Base-by-base conservation (phyloP, 768 basidiomycete genomes). In the Xerocomus potaroensis region DNA sequence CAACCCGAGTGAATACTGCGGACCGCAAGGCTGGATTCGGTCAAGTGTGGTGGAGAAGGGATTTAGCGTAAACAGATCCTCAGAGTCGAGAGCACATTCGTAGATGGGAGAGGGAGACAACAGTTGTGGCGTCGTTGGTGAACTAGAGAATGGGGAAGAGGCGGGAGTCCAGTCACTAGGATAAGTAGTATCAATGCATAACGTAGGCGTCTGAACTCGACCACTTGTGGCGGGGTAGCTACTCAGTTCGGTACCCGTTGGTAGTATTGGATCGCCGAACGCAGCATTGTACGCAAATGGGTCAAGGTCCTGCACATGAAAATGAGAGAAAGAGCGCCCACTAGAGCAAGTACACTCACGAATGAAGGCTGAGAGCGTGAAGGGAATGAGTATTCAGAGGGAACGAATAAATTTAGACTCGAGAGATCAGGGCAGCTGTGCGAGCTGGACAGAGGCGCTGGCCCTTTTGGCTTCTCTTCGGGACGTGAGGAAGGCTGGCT, bases 331-430 rank as follows among this genome's bases (percentile, higher is more conserved):
- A 49, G 27, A 44, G 14, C 47, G 41, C 11, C 27, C 18, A 12
- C 38, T 15, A 41, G 21, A n/a, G 6, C 11, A 51, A 30, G 38
- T 8, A 19, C 4, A 72, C 77, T 65, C 66, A 82, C 80, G 55
- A 77, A 75, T 11, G 72, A 69, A 24, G 75, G 63, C 56, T 79
- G 74, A 16, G 71, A 66, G 52, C 75, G 75, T 8, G 44, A 40
- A 50, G 64, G 22, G 50, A 66, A 65, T 2, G 58, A 49, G 34
- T 57, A 63, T 41, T 43, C 27, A 14, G 63, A 45, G 33, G 65
- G 63, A 41, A 64, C 59, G 43, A 71, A 72, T 6, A 72, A 64
- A 44, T 67, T 56, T 52, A 59, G 51, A 45, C 61, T 53, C 39
- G 64, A 65, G 47, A 66, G 59, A 54, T 65, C 66, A 8, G 61